phyloP scores from a whole-genome alignment of 441 rosid species.

The Rhodomyrtus psidioides region DNA sequence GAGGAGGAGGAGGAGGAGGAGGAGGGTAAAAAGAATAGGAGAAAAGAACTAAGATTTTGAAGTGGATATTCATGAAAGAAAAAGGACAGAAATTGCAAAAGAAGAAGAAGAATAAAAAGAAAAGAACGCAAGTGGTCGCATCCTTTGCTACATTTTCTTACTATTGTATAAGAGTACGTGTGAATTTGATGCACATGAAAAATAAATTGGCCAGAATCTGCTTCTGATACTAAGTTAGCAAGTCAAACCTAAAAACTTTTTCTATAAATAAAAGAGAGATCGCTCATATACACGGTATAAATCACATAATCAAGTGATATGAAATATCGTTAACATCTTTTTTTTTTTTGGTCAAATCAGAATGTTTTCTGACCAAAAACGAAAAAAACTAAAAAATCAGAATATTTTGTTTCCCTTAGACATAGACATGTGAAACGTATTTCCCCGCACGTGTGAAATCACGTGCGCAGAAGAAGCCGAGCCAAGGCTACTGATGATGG shows the following conservation, averaged over 20 bases:
- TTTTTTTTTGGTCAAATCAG: too few relatives aligned
- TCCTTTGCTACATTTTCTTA: neutral
- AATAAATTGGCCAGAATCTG: accelerated
- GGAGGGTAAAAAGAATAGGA: neutral
- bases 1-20: neutral
- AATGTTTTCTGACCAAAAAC: neutral
- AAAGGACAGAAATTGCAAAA: neutral
- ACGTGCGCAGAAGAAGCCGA: neutral
- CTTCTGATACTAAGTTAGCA: neutral
- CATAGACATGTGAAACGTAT: accelerated
- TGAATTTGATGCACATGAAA: neutral
- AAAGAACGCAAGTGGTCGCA: accelerated
- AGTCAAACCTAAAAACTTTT: too few relatives aligned
- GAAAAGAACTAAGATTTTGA: neutral
- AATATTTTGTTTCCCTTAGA: neutral
- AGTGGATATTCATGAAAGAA: neutral
- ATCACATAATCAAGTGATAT: accelerated
- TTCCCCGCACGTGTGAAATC: neutral
- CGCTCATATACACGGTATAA: neutral
- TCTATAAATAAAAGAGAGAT: accelerated
- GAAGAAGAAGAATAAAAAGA: neutral
- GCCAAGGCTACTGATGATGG: neutral
- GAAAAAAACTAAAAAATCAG: too few relatives aligned
- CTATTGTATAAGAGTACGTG: neutral
- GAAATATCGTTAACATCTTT: neutral